phyloP scores from a whole-genome alignment of 768 basidiomycete species.

The Pluteus cervinus region DNA sequence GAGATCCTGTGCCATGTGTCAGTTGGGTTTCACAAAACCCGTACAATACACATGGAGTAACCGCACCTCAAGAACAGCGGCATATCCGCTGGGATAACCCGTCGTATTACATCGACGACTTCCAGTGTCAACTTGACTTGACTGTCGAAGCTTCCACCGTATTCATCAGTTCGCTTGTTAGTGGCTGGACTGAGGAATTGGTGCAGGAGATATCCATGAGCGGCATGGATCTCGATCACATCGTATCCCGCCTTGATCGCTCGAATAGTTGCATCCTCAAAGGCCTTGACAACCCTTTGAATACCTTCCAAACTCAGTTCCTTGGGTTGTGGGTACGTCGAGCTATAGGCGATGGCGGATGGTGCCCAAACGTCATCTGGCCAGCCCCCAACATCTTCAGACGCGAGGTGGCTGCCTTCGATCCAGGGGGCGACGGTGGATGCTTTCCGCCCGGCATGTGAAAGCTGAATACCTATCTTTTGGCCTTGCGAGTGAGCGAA shows the following conservation, averaged over 20 bases:
- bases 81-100: slow-evolving; percentile 50
- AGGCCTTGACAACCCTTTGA: slow-evolving; percentile 51
- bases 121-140: slow-evolving; percentile 56
- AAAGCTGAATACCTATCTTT: slow-evolving; percentile 69
- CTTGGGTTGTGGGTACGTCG: slow-evolving; percentile 44
- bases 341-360: slow-evolving; percentile 38
- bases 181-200: slow-evolving; percentile 52
- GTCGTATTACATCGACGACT: slow-evolving; percentile 58
- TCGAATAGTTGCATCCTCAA: slow-evolving; percentile 42
- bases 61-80: slow-evolving; percentile 74
- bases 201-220: slow-evolving; percentile 56
- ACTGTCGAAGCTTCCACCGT: slow-evolving; percentile 70
- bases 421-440: slow-evolving; percentile 62
- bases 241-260: slow-evolving; percentile 57
- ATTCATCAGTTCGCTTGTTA: slow-evolving; percentile 63
- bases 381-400: slow-evolving; percentile 40
- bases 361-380: slow-evolving; percentile 52
- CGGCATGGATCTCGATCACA: slow-evolving; percentile 57
- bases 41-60: too few relatives aligned
- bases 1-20: too few relatives aligned
- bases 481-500: slow-evolving; percentile 70
- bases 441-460: slow-evolving; percentile 74
- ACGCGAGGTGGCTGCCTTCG: slow-evolving; percentile 23
- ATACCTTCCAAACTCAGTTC: slow-evolving; percentile 55
- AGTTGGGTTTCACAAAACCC: too few relatives aligned